Evolutionary conservation across 352 stramenopile species (phyloP), one percentile per base, ranked within the genome.

Genomic region (Globisporangium lucens): DNA sequence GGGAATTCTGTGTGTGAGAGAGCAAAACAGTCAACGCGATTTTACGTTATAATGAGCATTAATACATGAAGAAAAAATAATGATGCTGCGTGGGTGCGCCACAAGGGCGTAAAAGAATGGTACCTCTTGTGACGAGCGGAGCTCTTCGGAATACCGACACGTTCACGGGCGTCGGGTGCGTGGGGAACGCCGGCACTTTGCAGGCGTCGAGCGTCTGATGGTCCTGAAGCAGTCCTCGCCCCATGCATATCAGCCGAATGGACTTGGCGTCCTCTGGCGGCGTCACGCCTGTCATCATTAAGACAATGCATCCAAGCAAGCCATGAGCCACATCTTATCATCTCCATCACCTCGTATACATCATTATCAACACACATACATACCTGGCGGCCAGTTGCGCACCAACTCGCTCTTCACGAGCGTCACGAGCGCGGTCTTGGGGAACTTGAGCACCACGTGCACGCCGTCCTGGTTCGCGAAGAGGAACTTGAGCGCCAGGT

Each of bases 111-210:
- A 33, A 6, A 33, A 3, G 30, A 49, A n/a, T 36, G 60, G 63
- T 71, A 88, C 77, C 80, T 70, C 65, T 57, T 49, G 75, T 61
- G 22, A 62, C 51, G 4, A 75, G 60, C 36, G 75, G 56, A 13
- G 79, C 57, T 66, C 74, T 87, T 33, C 78, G 78, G 38, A 90
- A 89, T 68, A 91, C 78, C 12, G 90, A 93, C 3, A 98, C 93
- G 78, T 98, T 98, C 56, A 98, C 85, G n/a, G 95, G 95, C 74
- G 95, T 98, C 55, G 95, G 89, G 69, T 98, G 93, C 47, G 91
- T 98, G 57, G 94, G 83, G 73, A 98, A 98, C n/a, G 86, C 78
- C 12, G 95, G 95, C 2, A 98, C 78, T 61, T 93, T 83, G 66
- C 80, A 87, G 24, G 79, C 73, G 56, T 85, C 76, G 24, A 98